Conservation (phyloP, 768 basidiomycete genomes). For the Sutorius australiensis region DNA sequence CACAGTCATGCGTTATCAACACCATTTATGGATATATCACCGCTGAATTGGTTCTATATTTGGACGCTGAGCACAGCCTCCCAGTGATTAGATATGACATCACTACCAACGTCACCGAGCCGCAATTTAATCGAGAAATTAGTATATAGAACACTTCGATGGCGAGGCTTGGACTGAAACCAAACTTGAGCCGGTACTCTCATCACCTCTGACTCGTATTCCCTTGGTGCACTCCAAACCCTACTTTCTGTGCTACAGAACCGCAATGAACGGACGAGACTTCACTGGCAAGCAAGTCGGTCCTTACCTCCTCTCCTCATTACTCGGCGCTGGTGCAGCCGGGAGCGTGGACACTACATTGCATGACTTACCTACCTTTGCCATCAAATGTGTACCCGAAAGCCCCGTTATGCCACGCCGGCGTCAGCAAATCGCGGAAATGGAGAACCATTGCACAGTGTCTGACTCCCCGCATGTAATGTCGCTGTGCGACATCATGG, state of each 20-base stretch:
- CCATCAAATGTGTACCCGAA: too few species aligned
- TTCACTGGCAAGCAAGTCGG: slow-evolving; percentile 52
- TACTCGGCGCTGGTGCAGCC: slow-evolving; percentile 73
- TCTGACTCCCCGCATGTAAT: too few species aligned
- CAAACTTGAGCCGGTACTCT: too few species aligned
- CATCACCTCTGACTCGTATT: neutral
- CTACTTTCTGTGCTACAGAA: neutral
- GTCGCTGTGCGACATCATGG: too few species aligned
- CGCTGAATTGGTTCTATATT: neutral
- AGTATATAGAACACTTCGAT: neutral
- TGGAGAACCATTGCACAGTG: too few species aligned
- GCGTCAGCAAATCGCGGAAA: too few species aligned
- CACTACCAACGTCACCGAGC: neutral
- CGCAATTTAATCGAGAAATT: neutral
- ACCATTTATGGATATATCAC: neutral
- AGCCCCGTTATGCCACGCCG: too few species aligned
- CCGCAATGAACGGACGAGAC: slow-evolving; percentile 27
- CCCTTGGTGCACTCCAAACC: neutral
- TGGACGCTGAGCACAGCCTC: neutral
- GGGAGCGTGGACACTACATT: slow-evolving; percentile 58
- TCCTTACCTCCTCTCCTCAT: slow-evolving; percentile 61
- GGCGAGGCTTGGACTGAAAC: too few species aligned
- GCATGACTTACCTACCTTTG: slow-evolving; percentile 37
- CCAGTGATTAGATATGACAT: too few species aligned
- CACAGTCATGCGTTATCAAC: too few species aligned